phyloP scores from a whole-genome alignment of 2,329 filamentous ascomycete species.

The Fusarium brevicatenulatum region DNA sequence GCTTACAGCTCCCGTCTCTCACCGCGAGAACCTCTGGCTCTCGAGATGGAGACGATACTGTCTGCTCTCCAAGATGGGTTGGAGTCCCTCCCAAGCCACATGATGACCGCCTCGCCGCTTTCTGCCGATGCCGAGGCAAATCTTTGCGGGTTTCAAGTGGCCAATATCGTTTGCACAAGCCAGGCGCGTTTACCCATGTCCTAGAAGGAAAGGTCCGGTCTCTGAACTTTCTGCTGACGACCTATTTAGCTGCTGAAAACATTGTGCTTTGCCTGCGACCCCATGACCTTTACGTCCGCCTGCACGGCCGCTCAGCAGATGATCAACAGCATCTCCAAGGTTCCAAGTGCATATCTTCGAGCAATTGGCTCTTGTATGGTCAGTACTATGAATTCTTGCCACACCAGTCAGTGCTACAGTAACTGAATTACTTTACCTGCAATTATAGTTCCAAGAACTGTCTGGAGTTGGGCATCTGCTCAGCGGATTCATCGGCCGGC shows the following conservation, averaged over 20 bases:
- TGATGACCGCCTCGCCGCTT: neutral
- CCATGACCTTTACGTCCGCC: neutral
- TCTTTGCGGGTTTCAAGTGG: neutral
- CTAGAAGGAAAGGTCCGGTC: too few species aligned
- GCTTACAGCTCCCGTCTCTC: neutral
- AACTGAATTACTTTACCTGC: neutral
- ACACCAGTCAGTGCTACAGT: neutral
- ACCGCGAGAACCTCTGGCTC: neutral
- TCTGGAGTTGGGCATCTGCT: neutral
- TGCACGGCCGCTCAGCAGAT: neutral
- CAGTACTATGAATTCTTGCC: neutral
- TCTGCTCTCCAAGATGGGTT: neutral
- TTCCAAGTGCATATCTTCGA: neutral
- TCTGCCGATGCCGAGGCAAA: neutral
- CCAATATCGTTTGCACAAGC: neutral
- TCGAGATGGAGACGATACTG: neutral
- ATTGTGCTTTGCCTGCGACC: neutral
- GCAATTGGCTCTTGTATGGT: neutral
- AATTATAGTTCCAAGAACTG: neutral
- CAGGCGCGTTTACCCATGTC: neutral
- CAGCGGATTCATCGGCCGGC: neutral
- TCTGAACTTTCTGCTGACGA: neutral
- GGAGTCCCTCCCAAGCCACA: neutral
- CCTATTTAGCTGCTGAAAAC: neutral
- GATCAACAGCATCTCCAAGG: neutral